Base-by-base conservation (phyloP, 495 filamentous ascomycete species). In the Glarea lozoyensis region DNA sequence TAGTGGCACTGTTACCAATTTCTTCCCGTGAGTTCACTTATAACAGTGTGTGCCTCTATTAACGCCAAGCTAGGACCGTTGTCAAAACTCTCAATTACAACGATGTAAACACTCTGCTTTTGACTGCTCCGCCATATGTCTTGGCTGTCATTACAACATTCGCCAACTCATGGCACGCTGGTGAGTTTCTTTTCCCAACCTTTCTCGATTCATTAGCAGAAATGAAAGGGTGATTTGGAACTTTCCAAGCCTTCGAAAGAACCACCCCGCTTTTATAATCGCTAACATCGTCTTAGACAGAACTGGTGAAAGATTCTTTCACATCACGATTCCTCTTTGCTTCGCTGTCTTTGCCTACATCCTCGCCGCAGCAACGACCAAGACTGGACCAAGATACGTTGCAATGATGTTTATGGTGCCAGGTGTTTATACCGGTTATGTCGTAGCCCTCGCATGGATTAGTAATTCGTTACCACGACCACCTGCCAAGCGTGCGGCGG, bases 371-470 rank as follows among this genome's bases (percentile, higher is more conserved):
- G 60, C 78, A 0, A 89, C 84, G 0, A 82, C 72, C 0, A 52
- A 61, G 4, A 65, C 70, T 0, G 86, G 63, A 0, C 76, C 87
- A 2, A 67, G 86, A 27, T 94, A 92, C 53, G 57, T 90, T 16
- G 70, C 81, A 16, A 90, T 93, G 79, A 83, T 92, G 75, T 68
- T 93, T 30, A 90, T 93, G 85, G 76, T 74, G 10, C 68, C 72
- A 0, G 75, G 73, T 0, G 65, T 79, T 7, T 81, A 80, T 48
- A 62, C 69, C n/a, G 79, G 75, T 12, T 89, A 82, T 48, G 83
- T 85, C 1, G 82, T 90, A 2, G 71, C 72, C 6, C 67, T 90
- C 7, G 77, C 78, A 9, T 92, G 85, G 86, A 88, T 89, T 52
- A 78, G 70, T 23, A 87, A 85, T 58, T 80, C 79, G 2, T 68